phyloP scores from a whole-genome alignment of 768 basidiomycete species.

The Hericium coralloides region DNA sequence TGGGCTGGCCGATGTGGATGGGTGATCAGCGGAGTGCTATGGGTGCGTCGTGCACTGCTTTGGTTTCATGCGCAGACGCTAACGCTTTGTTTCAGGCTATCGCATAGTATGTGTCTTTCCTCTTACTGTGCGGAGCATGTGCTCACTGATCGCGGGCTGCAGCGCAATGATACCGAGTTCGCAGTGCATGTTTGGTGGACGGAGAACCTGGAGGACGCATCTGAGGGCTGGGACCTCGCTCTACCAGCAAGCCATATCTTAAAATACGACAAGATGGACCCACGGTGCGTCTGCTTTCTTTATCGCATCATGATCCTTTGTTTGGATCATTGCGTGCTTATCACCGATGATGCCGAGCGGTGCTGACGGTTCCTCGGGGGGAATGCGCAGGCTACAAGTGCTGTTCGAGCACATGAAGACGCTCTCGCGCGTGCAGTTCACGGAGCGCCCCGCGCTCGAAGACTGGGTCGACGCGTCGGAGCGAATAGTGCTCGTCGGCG shows the following conservation, averaged over 20 bases:
- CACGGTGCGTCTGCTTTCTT: conserved; percentile 1
- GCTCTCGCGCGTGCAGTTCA: conserved; percentile 1
- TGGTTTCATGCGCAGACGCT: neutral
- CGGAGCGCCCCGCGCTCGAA: conserved; percentile 9
- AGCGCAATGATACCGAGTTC: conserved; percentile 4
- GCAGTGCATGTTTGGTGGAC: conserved; percentile 8
- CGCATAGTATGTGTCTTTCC: conserved; percentile 6
- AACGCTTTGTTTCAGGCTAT: conserved; percentile 3
- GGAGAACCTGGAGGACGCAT: conserved; percentile 4
- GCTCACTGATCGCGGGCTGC: neutral
- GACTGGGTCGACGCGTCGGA: conserved; percentile 12
- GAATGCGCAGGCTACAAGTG: neutral
- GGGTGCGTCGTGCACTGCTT: conserved; percentile 3
- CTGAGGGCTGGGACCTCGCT: conserved; percentile 9
- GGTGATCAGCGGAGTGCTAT: conserved; percentile 3
- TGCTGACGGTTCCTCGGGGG: neutral
- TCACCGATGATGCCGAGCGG: neutral
- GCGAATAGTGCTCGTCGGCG: conserved; percentile 11
- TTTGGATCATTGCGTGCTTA: neutral
- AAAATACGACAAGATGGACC: conserved; percentile 1
- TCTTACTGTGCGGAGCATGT: no score
- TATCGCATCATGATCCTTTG: neutral
- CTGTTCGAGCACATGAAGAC: conserved; percentile 5
- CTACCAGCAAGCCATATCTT: neutral
- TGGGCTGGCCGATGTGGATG: conserved; percentile 7